Evolutionary conservation across 768 basidiomycete species (phyloP).

Genomic region (Wakefieldia striispora): DNA sequence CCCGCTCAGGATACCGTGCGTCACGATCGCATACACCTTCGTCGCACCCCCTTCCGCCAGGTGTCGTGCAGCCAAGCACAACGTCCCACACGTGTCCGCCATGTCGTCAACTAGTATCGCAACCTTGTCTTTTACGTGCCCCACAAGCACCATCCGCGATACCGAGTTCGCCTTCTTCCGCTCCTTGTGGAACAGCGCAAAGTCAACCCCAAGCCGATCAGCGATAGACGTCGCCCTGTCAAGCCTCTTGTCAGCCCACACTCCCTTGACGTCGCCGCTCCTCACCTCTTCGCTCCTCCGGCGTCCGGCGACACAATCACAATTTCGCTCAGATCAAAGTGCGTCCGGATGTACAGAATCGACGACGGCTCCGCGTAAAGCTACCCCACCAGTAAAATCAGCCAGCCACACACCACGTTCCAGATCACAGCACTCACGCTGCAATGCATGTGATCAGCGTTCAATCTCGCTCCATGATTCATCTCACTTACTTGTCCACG

Average conservation of each 20-base stretch:
- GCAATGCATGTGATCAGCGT: conserved; percentile 17
- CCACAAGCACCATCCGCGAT: conserved; percentile 93
- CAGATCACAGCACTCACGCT: conserved; percentile 46
- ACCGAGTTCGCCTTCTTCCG: conserved; percentile 96
- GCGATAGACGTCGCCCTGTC: conserved; percentile 94
- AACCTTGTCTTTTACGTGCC: conserved; percentile 86
- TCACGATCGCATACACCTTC: conserved; percentile 89
- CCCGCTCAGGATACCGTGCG: conserved; percentile 94
- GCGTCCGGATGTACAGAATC: conserved; percentile 90
- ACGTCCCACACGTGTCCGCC: conserved; percentile 95
- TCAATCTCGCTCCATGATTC: neutral
- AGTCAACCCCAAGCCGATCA: conserved; percentile 93
- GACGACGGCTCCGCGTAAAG: conserved; percentile 96
- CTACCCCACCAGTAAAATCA: conserved; percentile 39
- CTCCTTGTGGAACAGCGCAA: conserved; percentile 99
- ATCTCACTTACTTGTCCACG: conserved; percentile 88
- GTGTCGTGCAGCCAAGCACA: conserved; percentile 87
- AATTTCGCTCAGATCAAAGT: conserved; percentile 80
- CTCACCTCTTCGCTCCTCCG: conserved; percentile 94
- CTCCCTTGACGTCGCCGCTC: neutral
- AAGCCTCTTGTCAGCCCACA: conserved; percentile 14
- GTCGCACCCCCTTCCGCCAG: conserved; percentile 85
- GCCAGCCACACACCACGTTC: conserved; percentile 9
- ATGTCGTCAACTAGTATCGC: conserved; percentile 99
- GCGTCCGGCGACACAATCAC: conserved; percentile 98